A percentile compares a stretch with the other conserved stretches of the same genome.
phyloP scores from a whole-genome alignment of 352 stramenopile genomes.

The Pythium rishiriense region DNA sequence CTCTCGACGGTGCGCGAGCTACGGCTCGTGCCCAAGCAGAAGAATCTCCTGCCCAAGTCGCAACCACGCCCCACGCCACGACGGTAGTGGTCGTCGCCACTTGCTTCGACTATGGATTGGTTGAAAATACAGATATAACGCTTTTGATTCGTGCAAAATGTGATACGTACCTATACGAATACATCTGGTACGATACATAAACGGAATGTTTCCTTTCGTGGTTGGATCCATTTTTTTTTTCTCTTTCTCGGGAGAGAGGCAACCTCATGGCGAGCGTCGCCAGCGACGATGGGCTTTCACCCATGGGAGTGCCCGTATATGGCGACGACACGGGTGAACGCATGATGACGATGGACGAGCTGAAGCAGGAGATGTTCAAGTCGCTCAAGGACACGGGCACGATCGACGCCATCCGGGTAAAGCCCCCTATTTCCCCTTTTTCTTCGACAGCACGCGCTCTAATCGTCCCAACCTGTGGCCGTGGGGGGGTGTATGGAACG shows the following conservation, averaged over 20 bases:
- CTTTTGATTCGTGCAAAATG: constrained; percentile 6
- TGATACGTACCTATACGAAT: not conserved
- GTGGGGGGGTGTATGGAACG: too few relatives aligned
- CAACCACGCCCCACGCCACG: not conserved
- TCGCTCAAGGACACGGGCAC: constrained; percentile 64
- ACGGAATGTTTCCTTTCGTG: constrained; percentile 25
- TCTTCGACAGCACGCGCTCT: too few relatives aligned
- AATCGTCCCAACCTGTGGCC: too few relatives aligned
- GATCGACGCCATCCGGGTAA: constrained; percentile 60
- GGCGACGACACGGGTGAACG: constrained; percentile 5
- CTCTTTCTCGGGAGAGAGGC: constrained; percentile 4
- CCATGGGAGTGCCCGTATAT: not conserved
- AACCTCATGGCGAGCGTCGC: constrained; percentile 12
- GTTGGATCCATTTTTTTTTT: constrained; percentile 2
- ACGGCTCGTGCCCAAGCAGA: constrained; percentile 69
- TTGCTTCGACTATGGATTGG: not conserved
- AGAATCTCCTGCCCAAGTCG: constrained; percentile 53
- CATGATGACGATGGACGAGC: constrained; percentile 60
- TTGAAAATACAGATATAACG: not conserved
- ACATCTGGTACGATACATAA: not conserved
- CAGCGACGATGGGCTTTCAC: constrained; percentile 8
- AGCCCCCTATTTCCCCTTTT: too few relatives aligned
- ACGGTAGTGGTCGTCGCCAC: not conserved
- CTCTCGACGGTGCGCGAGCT: constrained; percentile 81
- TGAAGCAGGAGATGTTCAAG: constrained; percentile 74